Conservation (phyloP, 106 monocot species). For the Dactylorhiza incarnata region DNA sequence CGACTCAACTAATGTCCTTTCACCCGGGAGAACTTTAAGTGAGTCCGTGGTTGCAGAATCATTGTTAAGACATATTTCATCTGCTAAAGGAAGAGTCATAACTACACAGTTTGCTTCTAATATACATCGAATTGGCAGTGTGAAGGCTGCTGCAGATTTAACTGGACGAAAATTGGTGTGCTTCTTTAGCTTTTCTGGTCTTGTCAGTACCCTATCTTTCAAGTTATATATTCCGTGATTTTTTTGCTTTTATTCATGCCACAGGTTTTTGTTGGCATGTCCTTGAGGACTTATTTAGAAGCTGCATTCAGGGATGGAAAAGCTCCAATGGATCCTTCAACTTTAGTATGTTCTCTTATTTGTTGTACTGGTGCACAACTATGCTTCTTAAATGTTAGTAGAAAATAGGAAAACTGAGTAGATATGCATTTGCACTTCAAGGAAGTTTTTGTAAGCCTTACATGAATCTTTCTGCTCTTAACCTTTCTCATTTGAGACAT, state of each 20-base stretch:
- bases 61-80: conserved; percentile 70
- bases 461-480: neutral
- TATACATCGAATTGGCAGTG: conserved; percentile 96
- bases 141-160: conserved; percentile 97
- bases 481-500: neutral
- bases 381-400: neutral
- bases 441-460: neutral
- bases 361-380: neutral
- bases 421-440: neutral
- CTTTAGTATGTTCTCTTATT: conserved; percentile 51
- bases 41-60: conserved; percentile 87
- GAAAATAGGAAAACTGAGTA: neutral
- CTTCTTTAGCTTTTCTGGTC: neutral
- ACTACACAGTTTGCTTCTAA: conserved; percentile 99
- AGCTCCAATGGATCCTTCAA: conserved; percentile 97
- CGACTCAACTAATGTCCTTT: conserved; percentile 93
- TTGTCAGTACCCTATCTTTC: neutral
- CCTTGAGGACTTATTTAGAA: conserved; percentile 89
- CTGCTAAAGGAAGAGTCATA: conserved; percentile 91
- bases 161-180: conserved; percentile 91
- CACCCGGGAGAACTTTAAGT: conserved; percentile 90
- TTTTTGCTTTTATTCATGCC: conserved; percentile 1
- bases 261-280: conserved; percentile 99
- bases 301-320: conserved; percentile 99
- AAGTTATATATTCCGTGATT: neutral